Evolutionary conservation across 2,329 filamentous ascomycete genomes (phyloP), one percentile per base, ranked within the genome.

Genomic region (Torrubiellomyces zombiae): DNA sequence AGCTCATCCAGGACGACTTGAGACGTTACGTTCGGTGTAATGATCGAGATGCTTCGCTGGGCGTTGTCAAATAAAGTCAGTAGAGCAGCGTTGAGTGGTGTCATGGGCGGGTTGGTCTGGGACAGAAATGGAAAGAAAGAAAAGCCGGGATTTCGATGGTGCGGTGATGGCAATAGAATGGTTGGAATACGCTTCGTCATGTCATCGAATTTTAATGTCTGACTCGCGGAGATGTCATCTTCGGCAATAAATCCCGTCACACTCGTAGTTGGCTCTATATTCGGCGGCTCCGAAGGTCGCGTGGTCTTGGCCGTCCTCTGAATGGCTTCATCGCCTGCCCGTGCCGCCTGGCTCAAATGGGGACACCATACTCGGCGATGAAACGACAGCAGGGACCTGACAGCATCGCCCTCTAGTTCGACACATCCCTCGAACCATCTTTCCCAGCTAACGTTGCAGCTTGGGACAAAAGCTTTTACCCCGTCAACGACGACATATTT

Each of bases 401-500:
- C 67, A 1, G 75, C 56, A 0, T 60, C 55, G 0, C 78, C 79
- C 6, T 58, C 56, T 8, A 86, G 48, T 27, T 71, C 67, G 4
- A 86, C 53, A 28, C 74, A 80, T 0, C 75, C 77, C 45, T 91
- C 81, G 14, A 86, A 74, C 81, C 81, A 91, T n/a, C 68, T 51
- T 47, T 89, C 81, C 77, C 77, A 89, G 40, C 76, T 83, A 4
- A 91, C 68, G 38, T 91, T 91, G 47, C 78, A 85, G 38, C 75
- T 82, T 0, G 80, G 80, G 7, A 89, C 47, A 38, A 75, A 74
- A 0, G 75, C 75, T 3, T 52, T 58, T 16, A 55, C 46, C 1
- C 74, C 62, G 43, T 91, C 81, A 1, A 86, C 48, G 9, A 89
- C 59, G 18, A 86, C 59, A 37, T 80, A 86, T 40, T 91, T 91